Conservation (phyloP, 441 rosid genomes). For the Populus tomentosa region DNA sequence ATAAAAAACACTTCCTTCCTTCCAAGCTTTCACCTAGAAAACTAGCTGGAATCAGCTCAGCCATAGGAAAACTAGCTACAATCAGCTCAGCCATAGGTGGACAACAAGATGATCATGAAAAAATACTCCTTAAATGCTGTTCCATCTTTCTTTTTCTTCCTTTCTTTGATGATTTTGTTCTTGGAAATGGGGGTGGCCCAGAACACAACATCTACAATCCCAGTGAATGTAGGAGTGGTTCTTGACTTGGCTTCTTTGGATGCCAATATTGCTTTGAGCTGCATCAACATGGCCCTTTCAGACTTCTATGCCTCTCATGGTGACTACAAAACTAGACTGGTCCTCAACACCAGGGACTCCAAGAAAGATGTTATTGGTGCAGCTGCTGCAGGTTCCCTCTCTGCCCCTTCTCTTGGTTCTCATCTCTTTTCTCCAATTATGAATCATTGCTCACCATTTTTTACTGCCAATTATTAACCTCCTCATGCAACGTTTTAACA, state of each 20-base stretch:
- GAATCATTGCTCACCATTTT: neutral
- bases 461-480: too few species aligned
- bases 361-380: constrained; percentile 39
- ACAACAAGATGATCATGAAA: neutral
- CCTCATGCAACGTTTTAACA: too few species aligned
- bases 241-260: constrained; percentile 27
- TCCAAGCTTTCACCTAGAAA: neutral
- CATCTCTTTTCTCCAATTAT: too few species aligned
- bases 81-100: neutral
- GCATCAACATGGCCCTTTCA: constrained; percentile 51
- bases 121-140: neutral
- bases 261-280: constrained; percentile 40
- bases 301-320: constrained; percentile 41
- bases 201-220: constrained; percentile 7
- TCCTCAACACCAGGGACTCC: constrained; percentile 36
- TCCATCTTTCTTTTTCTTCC: neutral
- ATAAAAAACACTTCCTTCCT: too few species aligned
- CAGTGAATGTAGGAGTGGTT: constrained; percentile 58
- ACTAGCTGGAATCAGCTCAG: neutral
- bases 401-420: neutral
- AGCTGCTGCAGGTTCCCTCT: constrained; percentile 42
- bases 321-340: constrained; percentile 42
- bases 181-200: neutral
- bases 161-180: neutral
- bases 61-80: neutral